phyloP scores from a whole-genome alignment of 345 rosid genomes.

The Salix purpurea region DNA sequence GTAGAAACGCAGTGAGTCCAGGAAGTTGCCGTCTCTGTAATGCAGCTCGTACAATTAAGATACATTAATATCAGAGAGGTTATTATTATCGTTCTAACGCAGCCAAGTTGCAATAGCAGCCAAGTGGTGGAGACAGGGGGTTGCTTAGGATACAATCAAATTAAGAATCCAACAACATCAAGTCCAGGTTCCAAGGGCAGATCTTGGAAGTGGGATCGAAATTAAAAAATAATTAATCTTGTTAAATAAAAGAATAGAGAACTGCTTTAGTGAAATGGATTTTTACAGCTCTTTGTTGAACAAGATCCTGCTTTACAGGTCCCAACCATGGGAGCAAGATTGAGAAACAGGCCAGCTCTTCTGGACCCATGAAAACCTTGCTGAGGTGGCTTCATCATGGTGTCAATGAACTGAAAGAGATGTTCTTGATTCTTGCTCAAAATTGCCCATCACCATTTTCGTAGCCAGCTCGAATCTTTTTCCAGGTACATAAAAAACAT shows the following conservation, averaged over 20 bases:
- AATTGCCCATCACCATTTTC: neutral
- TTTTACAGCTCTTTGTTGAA: conserved; percentile 21
- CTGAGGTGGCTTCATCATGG: conserved; percentile 31
- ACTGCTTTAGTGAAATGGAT: neutral
- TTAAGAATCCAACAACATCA: conserved; percentile 7
- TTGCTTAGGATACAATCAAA: conserved; percentile 4
- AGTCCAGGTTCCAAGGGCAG: conserved; percentile 38
- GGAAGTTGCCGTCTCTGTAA: too few relatives aligned
- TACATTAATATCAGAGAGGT: neutral
- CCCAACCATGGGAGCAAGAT: conserved; percentile 19
- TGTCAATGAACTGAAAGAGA: conserved; percentile 17
- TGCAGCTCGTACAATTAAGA: too few relatives aligned
- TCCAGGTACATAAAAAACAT: neutral
- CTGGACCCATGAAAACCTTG: conserved; percentile 35
- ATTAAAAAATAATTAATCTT: neutral
- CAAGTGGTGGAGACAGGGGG: neutral
- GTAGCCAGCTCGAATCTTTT: conserved; percentile 6
- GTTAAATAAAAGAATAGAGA: neutral
- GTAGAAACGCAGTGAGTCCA: too few relatives aligned
- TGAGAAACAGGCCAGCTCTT: neutral
- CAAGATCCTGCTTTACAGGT: conserved; percentile 45
- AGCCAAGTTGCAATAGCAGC: neutral
- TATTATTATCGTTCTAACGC: neutral
- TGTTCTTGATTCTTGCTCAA: conserved; percentile 15
- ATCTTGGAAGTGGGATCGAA: conserved; percentile 14